A percentile compares a stretch with the other conserved stretches of the same genome.
Conservation (phyloP, 2,329 filamentous ascomycete genomes). For the Sporothrix brunneoviolacea region DNA sequence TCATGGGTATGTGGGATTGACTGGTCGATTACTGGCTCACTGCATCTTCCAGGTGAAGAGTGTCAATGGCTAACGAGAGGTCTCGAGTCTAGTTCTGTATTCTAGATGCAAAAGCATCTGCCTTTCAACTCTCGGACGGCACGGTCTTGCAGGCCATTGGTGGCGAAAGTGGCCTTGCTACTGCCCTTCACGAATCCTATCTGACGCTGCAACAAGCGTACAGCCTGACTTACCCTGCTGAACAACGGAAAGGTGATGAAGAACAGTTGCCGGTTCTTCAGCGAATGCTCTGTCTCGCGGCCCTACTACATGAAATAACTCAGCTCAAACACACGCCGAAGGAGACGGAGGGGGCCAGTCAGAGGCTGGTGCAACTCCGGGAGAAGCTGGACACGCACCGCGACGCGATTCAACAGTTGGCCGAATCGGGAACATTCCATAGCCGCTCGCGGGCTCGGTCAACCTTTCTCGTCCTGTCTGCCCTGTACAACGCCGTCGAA, state of each 20-base stretch:
- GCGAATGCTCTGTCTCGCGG: neutral
- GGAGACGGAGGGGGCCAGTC: neutral
- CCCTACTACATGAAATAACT: neutral
- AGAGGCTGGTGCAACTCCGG: neutral
- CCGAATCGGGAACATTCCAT: neutral
- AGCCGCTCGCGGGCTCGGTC: neutral
- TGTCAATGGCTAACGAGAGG: neutral
- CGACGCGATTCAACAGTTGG: neutral
- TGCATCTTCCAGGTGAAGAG: neutral
- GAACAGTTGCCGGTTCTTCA: slow-evolving; percentile 4
- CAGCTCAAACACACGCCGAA: neutral
- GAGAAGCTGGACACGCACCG: neutral
- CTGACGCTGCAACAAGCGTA: slow-evolving; percentile 7
- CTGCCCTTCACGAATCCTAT: neutral
- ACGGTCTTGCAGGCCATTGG: slow-evolving; percentile 1
- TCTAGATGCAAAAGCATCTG: neutral
- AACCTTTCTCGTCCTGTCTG: slow-evolving; percentile 1
- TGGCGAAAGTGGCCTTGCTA: neutral
- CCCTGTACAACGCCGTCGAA: slow-evolving; percentile 1
- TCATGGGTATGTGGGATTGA: slow-evolving; percentile 3
- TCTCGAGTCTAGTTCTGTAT: neutral
- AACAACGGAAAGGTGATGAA: neutral
- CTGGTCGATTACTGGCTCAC: neutral
- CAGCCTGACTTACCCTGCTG: slow-evolving; percentile 1
- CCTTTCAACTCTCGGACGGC: neutral